phyloP scores from a whole-genome alignment of 1,139 yeast genomes.

The Blastobotrys buckinghamii region DNA sequence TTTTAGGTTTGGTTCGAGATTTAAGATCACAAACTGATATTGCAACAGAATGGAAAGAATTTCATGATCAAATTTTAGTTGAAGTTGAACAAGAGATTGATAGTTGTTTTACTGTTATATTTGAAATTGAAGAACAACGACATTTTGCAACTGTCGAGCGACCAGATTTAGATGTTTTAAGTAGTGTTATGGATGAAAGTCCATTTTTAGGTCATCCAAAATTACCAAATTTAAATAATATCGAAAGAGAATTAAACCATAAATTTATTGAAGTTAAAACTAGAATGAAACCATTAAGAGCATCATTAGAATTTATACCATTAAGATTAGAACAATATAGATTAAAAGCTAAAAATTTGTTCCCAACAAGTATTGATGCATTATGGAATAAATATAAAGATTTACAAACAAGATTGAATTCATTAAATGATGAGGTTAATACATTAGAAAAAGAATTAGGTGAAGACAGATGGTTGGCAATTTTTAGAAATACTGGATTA shows the following conservation, averaged over 20 bases:
- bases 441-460: slow-evolving; percentile 43
- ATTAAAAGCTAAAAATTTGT: slow-evolving; percentile 30
- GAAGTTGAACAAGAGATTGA: slow-evolving; percentile 49
- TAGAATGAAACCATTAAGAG: slow-evolving; percentile 46
- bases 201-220: slow-evolving; percentile 22
- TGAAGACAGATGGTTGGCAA: slow-evolving; percentile 49
- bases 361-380: slow-evolving; percentile 35
- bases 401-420: slow-evolving; percentile 39
- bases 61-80: slow-evolving; percentile 46
- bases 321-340: slow-evolving; percentile 45
- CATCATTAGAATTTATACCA: slow-evolving; percentile 58
- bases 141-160: slow-evolving; percentile 13
- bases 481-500: slow-evolving; percentile 22
- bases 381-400: slow-evolving; percentile 40
- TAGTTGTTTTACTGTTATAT: slow-evolving; percentile 36
- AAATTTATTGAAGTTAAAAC: slow-evolving; percentile 34
- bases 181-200: slow-evolving; percentile 18
- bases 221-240: slow-evolving; percentile 26
- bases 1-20: slow-evolving; percentile 37
- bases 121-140: slow-evolving; percentile 31
- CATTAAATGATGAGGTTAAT: slow-evolving; percentile 38
- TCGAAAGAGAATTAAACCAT: slow-evolving; percentile 30
- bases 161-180: slow-evolving; percentile 17
- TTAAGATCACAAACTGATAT: slow-evolving; percentile 46
- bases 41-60: slow-evolving; percentile 53